Base-by-base conservation (phyloP, 306 rosid genomes). In the Rosa persica region DNA sequence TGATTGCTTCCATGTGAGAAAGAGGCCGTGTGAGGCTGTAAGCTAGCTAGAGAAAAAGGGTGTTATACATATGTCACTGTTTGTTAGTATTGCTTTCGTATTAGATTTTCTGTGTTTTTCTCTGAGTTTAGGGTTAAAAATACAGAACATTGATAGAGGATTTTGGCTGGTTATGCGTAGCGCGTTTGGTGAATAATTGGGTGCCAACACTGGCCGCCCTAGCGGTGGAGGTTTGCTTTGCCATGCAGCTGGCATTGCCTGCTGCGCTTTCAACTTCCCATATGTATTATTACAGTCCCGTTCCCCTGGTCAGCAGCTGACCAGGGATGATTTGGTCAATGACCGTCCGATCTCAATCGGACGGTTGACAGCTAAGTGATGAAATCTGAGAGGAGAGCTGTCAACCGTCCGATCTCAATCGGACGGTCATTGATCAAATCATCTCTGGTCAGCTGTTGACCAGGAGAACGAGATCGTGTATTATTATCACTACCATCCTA, bases 1-100 rank as follows among this genome's bases (percentile, higher is more conserved):
- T 30, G 22, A 64, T 30, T 27, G 68, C 11, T 64, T 64, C 69
- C 69, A 64, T 64, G 69, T 34, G 43, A 64, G 69, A 30, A 27
- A 5, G 69, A 34, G 69, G 23, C 12, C 44, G 43, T 30, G 20
- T 62, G 67, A 62, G 67, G 40, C 20, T 62, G 40, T 64, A 12
- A 13, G 69, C 43, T 13, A 16, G 44, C 69, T 13, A 30, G 22
- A 49, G n/a, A 17, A 15, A 15, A 51, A 52, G 58, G 27, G 12
- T n/a, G n/a, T 16, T 49, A 16, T 16, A 49, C 5, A 1, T 52
- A 10, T 52, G 64, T 57, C 34, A 22, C 34, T 22, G 67, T 62
- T 30, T 12, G 67, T 27, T 23, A 12, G 8, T 13, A 61, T 61
- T 61, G 38, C 67, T 27, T 12, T 60, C 66, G 17, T 4, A 60